These are phyloP conservation scores for Actinomortierella ambigua DNA, from an alignment of 371 early-diverging fungal species.

Conservation along the genomic window DNA sequence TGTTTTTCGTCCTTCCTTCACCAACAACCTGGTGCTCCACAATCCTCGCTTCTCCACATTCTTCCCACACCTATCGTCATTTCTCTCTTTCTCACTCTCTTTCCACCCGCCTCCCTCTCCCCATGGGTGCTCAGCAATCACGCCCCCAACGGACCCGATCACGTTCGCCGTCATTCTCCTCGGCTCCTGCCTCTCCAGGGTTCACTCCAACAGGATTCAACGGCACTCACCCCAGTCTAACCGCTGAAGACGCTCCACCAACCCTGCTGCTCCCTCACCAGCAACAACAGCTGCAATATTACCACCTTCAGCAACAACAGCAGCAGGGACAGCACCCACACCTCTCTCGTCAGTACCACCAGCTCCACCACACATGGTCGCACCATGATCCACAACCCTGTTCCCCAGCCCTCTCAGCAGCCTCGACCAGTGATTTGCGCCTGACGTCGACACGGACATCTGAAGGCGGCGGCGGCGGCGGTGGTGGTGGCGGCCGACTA, in stretches of 20 bases:
- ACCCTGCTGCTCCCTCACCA: neutral
- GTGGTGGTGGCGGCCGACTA: no score
- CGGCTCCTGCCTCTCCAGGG: constrained; percentile 2
- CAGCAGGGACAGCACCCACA: constrained; percentile 21
- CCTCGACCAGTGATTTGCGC: constrained; percentile 1
- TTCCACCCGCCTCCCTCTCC: no score
- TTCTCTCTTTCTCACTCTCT: no score
- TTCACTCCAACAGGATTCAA: neutral
- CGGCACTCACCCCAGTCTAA: neutral
- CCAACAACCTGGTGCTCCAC: neutral
- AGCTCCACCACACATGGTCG: neutral
- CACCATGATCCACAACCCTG: neutral
- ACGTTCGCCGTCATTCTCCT: constrained; percentile 11
- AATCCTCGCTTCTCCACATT: neutral
- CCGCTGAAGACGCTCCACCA: no score
- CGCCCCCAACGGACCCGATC: constrained; percentile 12
- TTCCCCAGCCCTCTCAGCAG: constrained; percentile 16
- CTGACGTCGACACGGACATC: neutral
- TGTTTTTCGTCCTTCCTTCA: neutral
- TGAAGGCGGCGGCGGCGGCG: no score
- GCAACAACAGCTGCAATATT: neutral
- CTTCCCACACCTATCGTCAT: neutral
- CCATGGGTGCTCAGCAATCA: constrained; percentile 32
- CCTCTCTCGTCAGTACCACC: neutral
- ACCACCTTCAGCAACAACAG: constrained; percentile 16